Evolutionary conservation across 441 rosid genomes (phyloP), one percentile per base, ranked within the genome.

Genomic region (Jatropha multifida): DNA sequence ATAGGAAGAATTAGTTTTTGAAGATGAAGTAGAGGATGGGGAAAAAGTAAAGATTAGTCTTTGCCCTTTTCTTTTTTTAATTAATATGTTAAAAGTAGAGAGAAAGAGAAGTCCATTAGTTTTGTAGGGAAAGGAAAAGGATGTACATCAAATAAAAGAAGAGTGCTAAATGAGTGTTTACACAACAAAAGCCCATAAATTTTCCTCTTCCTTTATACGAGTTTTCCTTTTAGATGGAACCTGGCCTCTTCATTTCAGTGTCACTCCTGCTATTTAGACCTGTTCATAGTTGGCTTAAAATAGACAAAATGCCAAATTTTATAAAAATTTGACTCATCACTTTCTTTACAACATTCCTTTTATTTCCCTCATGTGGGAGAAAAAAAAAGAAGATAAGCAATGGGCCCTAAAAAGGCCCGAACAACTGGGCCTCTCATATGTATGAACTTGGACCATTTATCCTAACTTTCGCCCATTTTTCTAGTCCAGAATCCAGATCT

Each of bases 181-280:
- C 77, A 74, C 80, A 71, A 75, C 65, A 80, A 85, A 78, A 82
- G 76, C 77, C 79, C 79, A 77, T 72, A 55, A 54, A 6, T n/a
- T 60, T 49, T 32, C 69, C 4, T 32, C 62, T 60, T 58, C 71
- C 71, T 84, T 79, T 78, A 42, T 69, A 41, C 60, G 51, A 38
- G 62, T 26, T 59, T 69, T 76, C 73, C 76, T 73, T 56, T 56
- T 10, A 46, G 56, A 77, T 78, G 84, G 81, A 77, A 83, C 80
- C 79, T 78, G 75, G 72, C 77, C 78, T 67, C 82, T 72, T 80
- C 82, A 79, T 82, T 85, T 79, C 87, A 83, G 81, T 83, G 86
- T 80, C 32, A 32, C 32, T 32, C 32, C 32, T 32, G 2, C 32
- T 32, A 32, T 32, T 32, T 32, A 32, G 32, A 32, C 32, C 32